Base-by-base conservation (phyloP, 352 stramenopile species). In the Globisporangium solare region DNA sequence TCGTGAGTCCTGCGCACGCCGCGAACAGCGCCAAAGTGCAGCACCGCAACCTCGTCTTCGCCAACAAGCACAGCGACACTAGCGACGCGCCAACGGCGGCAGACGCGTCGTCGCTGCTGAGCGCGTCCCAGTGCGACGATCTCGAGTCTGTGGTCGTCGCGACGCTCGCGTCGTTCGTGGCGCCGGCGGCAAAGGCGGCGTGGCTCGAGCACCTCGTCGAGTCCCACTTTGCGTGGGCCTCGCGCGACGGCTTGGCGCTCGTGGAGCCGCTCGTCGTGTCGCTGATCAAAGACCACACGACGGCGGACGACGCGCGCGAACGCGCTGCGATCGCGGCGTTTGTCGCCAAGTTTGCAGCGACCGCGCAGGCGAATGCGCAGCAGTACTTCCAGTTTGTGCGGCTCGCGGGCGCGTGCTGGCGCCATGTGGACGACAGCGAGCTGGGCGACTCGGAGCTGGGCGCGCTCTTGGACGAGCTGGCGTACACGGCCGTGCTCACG, bases 1-100 rank as follows among this genome's bases (percentile, higher is more conserved):
- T 56, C 14, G 42, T 53, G 56, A 47, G 27, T 35, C 27, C 27
- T 35, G 7, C 27, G 27, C 6, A 35, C 5, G 27, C 64, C 47
- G 51, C 51, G 6, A n/a, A 43, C 39, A n/a, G 37, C 68, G 24
- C 24, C 18, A 14, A 64, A 46, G 27, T 52, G 64, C 57, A 66
- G 40, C 61, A 79, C 47, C 73, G 73, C 17, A 57, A 79, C 24
- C 43, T 75, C 32, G 50, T 79, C 0, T 83, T 82, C 40, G 49
- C 72, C 37, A 70, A 61, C 60, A 76, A 79, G 35, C 68, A 70
- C 52, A 51, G 46, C 18, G 48, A 61, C 31, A 61, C 31, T 35
- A 6, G 10, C 6, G 27, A 35, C 1, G 21, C 14, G n/a, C 41
- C 20, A 22, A 8, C 32, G 21, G 3, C 22, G 11, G 18, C 40